These are phyloP conservation scores for Trichosphaerium sp. DNA, from an alignment of 78 protist genomes.

Conservation along the genomic window DNA sequence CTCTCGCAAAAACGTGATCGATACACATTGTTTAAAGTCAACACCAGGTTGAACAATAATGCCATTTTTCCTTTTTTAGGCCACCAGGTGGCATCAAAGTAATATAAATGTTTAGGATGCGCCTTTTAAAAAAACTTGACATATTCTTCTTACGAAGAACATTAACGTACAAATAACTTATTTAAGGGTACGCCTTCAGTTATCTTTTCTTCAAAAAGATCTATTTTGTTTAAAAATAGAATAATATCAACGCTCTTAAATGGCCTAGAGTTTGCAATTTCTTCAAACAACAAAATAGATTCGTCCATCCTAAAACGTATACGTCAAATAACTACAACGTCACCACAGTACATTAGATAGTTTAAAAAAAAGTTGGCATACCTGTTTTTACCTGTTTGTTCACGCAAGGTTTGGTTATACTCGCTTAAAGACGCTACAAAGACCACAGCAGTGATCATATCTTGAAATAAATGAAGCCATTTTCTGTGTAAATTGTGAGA, in stretches of 20 bases:
- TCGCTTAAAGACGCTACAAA: neutral
- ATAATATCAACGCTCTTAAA: conserved; percentile 46
- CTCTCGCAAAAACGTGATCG: too few species aligned
- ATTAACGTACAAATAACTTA: conserved; percentile 22
- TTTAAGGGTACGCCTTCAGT: too few species aligned
- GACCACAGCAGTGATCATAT: neutral
- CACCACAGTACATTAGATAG: conserved; percentile 55
- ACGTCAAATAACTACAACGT: conserved; percentile 40
- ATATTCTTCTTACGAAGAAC: neutral
- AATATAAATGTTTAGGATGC: too few species aligned
- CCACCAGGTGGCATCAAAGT: too few species aligned
- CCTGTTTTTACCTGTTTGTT: neutral
- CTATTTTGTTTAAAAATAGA: conserved; percentile 62
- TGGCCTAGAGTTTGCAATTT: conserved; percentile 47
- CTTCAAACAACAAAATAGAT: conserved; percentile 53
- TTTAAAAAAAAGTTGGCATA: conserved; percentile 57
- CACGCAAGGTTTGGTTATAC: neutral
- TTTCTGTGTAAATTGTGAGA: neutral
- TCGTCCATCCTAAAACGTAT: conserved; percentile 67
- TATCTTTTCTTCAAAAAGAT: conserved; percentile 64
- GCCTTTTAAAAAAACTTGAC: too few species aligned
- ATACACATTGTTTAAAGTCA: too few species aligned
- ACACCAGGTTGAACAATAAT: too few species aligned
- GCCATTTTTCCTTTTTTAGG: too few species aligned
- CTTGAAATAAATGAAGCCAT: too few species aligned